These are phyloP conservation scores for Hylodesmum podocarpum DNA, from an alignment of 306 rosid genomes.

Conservation along the genomic window DNA sequence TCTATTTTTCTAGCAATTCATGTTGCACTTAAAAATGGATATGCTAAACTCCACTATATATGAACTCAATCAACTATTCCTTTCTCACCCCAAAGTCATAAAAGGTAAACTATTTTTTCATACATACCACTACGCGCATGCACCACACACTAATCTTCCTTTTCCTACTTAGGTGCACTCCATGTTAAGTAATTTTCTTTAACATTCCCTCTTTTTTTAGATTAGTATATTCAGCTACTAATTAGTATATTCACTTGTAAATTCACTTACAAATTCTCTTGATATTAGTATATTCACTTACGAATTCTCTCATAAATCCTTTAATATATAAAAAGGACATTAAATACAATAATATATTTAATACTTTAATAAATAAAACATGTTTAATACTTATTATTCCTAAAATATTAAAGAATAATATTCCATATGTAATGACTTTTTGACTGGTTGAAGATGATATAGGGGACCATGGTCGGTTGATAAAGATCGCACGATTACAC, in stretches of 20 bases:
- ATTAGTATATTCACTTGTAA: background rate
- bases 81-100: constrained; percentile 31
- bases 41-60: background rate
- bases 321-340: no score
- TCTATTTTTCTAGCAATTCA: background rate
- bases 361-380: no score
- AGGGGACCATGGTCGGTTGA: background rate
- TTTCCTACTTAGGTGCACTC: background rate
- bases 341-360: no score
- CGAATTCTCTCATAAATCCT: no score
- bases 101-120: background rate
- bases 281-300: background rate
- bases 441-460: background rate
- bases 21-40: background rate
- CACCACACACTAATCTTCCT: background rate
- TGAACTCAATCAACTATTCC: background rate
- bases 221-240: no score
- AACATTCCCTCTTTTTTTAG: background rate
- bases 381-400: background rate
- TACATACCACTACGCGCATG: background rate
- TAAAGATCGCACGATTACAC: background rate
- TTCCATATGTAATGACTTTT: background rate
- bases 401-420: no score
- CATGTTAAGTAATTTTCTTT: background rate
- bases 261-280: no score